These are phyloP conservation scores for Oenanthe javanica DNA, from an alignment of 140 eudicot species.

Conservation along the genomic window DNA sequence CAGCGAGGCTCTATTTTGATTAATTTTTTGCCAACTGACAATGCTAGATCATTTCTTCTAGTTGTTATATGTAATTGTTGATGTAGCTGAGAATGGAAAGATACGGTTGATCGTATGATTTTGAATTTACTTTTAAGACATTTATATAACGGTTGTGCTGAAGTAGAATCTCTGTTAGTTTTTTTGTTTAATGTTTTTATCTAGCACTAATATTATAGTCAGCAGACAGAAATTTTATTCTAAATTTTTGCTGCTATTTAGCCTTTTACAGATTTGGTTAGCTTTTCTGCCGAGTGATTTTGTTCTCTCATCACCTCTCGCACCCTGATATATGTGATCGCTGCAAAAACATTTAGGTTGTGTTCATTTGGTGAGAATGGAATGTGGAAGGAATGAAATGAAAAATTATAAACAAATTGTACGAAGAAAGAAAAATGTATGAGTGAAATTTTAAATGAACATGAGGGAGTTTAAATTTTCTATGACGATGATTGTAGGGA, in stretches of 20 bases:
- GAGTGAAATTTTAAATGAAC: too few species aligned
- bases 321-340: too few species aligned
- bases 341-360: too few species aligned
- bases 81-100: background rate
- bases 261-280: background rate
- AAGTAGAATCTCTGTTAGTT: background rate
- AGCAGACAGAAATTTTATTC: background rate
- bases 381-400: too few species aligned
- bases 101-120: background rate
- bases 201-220: background rate
- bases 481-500: too few species aligned
- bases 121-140: background rate
- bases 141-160: background rate
- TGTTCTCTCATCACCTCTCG: too few species aligned
- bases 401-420: too few species aligned
- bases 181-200: background rate
- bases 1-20: background rate
- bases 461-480: too few species aligned
- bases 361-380: too few species aligned
- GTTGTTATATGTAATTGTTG: background rate
- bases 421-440: too few species aligned
- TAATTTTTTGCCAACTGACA: background rate
- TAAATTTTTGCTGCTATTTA: background rate
- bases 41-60: background rate
- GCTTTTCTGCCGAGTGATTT: too few species aligned